Evolutionary conservation across 1,284 basidiomycete species (phyloP).

Genomic region (Moesziomyces globuligerus): DNA sequence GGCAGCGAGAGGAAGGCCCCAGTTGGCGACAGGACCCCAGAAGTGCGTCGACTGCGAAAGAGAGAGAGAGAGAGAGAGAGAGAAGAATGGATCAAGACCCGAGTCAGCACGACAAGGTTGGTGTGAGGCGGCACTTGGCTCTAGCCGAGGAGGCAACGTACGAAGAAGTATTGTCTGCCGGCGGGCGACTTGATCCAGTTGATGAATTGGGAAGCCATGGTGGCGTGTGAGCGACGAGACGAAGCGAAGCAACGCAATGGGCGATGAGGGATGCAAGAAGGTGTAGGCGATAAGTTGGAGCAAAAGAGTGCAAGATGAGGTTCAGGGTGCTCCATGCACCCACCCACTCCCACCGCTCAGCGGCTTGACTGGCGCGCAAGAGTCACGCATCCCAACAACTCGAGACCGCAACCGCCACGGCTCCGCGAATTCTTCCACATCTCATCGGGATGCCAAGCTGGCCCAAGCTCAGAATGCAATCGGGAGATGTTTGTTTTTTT

Average conservation of each 20-base stretch:
- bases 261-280: not conserved
- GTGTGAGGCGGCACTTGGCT: not conserved
- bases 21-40: slow-evolving; percentile 67
- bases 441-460: not conserved
- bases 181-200: slow-evolving; percentile 65
- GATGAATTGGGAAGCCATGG: slow-evolving; percentile 59
- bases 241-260: not conserved
- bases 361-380: too few species aligned
- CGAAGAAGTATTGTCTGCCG: slow-evolving; percentile 65
- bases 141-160: slow-evolving; percentile 42
- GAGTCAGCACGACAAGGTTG: not conserved
- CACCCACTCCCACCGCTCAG: too few species aligned
- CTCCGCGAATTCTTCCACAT: not conserved
- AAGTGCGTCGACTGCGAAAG: slow-evolving; percentile 61
- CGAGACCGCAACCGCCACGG: not conserved
- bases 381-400: not conserved
- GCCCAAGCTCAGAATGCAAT: not conserved
- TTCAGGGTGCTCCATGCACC: slow-evolving; percentile 6
- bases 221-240: not conserved
- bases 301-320: not conserved
- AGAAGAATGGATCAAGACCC: not conserved
- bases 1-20: slow-evolving; percentile 66
- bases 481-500: not conserved
- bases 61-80: not conserved
- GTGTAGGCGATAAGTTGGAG: not conserved